Evolutionary conservation across 2,329 filamentous ascomycete genomes (phyloP), one percentile per base, ranked within the genome.

Genomic region (Raffaelea deltoideospora): DNA sequence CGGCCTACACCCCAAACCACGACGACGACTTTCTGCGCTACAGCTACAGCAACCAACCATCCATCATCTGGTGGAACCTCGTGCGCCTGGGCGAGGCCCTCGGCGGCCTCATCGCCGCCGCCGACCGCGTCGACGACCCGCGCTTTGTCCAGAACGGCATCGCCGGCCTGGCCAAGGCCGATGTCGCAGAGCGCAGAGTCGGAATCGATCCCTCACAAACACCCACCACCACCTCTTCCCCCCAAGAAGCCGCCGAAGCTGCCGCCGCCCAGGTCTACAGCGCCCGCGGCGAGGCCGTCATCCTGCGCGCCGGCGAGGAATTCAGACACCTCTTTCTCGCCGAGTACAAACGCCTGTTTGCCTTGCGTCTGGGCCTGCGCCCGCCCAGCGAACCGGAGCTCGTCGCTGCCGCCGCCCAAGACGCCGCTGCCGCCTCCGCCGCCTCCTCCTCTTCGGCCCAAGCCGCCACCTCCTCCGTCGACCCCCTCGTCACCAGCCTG

Each of bases 11-110:
- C 0, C 90, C 90, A 1, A 98, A 98, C 52, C 90, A 98, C 54
- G 90, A 98, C 55, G 90, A 98, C 51, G 69, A 80, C 51, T 70
- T 80, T 60, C 64, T 93, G 22, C 74, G 90, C 33, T 98, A 98
- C 55, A 78, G 76, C 46, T 98, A 96, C 63, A 78, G 79, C 46
- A 94, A 94, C 53, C 90, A 98, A 53, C 87, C 90, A 0, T 87
- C 79, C 31, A 82, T 98, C 39, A 90, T 98, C 51, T 98, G 90
- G 90, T 98, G 90, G 90, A 96, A 96, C 50, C 67, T 96, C 0
- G 85, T 95, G 1, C 76, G 90, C 2, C 69, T 98, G 0, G 90
- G 86, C 39, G 90, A 98, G 59, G 73, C 81, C 0, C 54, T 98
- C 0, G 90, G 85, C 17, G 90, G 96, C 57, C 65, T 94, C 2